Evolutionary conservation across 2,329 filamentous ascomycete genomes (phyloP).

Genomic region (Didymella segeticola): DNA sequence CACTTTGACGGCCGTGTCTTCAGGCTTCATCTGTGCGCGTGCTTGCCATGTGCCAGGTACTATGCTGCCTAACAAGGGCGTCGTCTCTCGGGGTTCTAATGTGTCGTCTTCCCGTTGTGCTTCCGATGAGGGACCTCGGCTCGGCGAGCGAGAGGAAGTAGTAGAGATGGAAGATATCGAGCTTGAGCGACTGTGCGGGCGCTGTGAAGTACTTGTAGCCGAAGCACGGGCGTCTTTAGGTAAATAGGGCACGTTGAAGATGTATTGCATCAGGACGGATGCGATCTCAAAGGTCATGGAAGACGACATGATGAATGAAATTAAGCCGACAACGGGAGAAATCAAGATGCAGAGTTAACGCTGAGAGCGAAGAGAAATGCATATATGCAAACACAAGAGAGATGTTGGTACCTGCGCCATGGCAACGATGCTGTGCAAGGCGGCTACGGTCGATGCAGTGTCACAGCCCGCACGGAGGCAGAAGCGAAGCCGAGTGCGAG

Average conservation of each 20-base stretch:
- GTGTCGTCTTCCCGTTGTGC: too few relatives aligned
- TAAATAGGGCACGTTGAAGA: not conserved
- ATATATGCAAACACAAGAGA: not conserved
- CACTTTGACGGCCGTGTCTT: not conserved
- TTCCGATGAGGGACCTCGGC: too few relatives aligned
- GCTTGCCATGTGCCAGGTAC: not conserved
- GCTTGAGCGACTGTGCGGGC: too few relatives aligned
- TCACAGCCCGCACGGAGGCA: conserved; percentile 4
- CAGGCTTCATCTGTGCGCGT: not conserved
- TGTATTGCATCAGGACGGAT: conserved; percentile 2
- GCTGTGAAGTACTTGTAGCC: not conserved
- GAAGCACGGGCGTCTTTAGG: not conserved
- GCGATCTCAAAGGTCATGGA: conserved; percentile 15
- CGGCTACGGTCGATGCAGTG: not conserved
- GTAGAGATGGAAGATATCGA: too few relatives aligned
- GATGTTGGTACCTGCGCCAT: not conserved
- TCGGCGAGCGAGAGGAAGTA: too few relatives aligned
- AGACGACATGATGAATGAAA: conserved; percentile 1
- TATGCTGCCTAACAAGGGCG: too few relatives aligned
- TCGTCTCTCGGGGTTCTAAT: too few relatives aligned
- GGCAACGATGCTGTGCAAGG: conserved; percentile 7
- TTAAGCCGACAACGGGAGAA: too few relatives aligned
- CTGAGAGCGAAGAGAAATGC: not conserved
- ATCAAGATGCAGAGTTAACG: not conserved
- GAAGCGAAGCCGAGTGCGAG: not conserved